Base-by-base conservation (phyloP, 2,329 filamentous ascomycete species). In the Dactylellina parvicollis region DNA sequence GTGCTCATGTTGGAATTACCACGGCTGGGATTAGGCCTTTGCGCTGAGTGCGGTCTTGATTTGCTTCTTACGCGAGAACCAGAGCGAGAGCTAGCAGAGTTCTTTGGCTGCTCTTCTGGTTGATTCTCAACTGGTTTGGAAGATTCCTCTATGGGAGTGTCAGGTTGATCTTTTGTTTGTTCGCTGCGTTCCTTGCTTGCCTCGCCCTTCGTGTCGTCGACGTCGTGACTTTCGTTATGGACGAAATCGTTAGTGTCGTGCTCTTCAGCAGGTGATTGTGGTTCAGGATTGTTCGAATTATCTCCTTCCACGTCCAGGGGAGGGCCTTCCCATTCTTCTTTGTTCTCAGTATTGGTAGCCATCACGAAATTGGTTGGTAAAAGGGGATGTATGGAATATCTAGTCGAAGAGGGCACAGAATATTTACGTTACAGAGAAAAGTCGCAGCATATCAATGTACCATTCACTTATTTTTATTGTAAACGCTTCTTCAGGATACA, bases 281-380 rank as follows among this genome's bases (percentile, higher is more conserved):
- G 49, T 38, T 57, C 40, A 14, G 59, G 30, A 22, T 57, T 50
- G 7, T 30, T 40, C n/a, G 34, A 24, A 36, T 16, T 28, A 4
- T 73, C 44, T 46, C 50, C 54, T 20, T 66, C 69, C 34, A 44
- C 38, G 26, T 66, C 54, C 10, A 65, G 38, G 8, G 44, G 32
- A n/a, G 69, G 60, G 0, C 69, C 69, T 66, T 55, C 54, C 69
- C 69, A 66, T 22, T 73, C 69, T 50, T 73, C 60, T 61, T 46
- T 66, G 30, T 72, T 50, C 12, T 61, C 40, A 34, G 60, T 73
- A 50, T 65, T 50, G 14, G 61, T 66, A 61, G 60, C 28, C 69
- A 73, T 73, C 44, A 9, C 30, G 34, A 18, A 10, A 36, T 42
- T 20, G 2, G 34, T 30, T 14, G 20, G 38, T 38, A 20, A 42